phyloP scores from a whole-genome alignment of 2,329 filamentous ascomycete species.

The Gnomoniopsis sp. region DNA sequence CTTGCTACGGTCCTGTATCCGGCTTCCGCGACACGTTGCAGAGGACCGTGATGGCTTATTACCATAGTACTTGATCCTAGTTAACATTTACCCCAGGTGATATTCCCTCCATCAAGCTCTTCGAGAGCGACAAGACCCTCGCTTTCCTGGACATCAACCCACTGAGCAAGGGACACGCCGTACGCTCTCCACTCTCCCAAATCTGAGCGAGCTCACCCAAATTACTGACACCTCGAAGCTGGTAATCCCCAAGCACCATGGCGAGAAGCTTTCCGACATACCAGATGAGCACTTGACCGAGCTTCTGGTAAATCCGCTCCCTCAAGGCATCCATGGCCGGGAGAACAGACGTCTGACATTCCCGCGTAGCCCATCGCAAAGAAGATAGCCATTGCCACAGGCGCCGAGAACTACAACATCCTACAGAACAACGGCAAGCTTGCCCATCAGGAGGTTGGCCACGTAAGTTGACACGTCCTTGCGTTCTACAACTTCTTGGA shows the following conservation, averaged over 20 bases:
- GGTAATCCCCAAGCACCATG: conserved; percentile 93
- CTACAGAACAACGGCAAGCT: conserved; percentile 93
- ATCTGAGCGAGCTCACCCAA: neutral
- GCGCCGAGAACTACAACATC: conserved; percentile 82
- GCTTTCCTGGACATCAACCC: conserved; percentile 97
- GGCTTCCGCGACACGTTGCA: neutral
- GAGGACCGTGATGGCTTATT: neutral
- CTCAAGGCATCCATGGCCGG: too few relatives aligned
- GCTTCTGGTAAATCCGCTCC: conserved; percentile 61
- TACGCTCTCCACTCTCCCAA: conserved; percentile 43
- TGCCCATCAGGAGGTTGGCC: conserved; percentile 89
- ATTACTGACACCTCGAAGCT: conserved; percentile 53
- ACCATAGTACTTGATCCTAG: neutral
- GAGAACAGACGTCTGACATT: neutral
- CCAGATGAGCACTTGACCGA: conserved; percentile 84
- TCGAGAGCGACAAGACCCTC: conserved; percentile 87
- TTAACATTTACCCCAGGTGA: conserved; percentile 60
- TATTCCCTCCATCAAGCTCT: conserved; percentile 94
- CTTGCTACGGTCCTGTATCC: too few relatives aligned
- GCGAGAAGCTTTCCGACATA: conserved; percentile 86
- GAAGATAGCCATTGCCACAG: conserved; percentile 75
- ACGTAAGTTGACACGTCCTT: conserved; percentile 55
- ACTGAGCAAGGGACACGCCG: conserved; percentile 82
- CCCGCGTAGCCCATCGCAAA: conserved; percentile 68
- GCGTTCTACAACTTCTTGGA: neutral